Conservation (phyloP, 192 early-diverging fungal genomes). For the Entomortierella chlamydospora region DNA sequence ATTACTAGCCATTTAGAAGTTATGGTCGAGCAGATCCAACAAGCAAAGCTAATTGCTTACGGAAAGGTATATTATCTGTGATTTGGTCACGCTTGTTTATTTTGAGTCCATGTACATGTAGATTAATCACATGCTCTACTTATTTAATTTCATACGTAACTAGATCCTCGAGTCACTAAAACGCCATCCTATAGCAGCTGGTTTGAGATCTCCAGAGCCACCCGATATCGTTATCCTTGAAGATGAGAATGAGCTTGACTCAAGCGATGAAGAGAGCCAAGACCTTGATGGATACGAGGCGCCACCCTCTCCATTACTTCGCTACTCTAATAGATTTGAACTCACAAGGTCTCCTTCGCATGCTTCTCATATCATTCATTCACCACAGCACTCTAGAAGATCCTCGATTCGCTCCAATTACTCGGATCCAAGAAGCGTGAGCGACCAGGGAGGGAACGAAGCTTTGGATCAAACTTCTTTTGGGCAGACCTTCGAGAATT, state of each 20-base stretch:
- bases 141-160: no score
- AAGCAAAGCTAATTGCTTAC: slow-evolving; percentile 31
- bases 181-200: slow-evolving; percentile 14
- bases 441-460: not conserved
- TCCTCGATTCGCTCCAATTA: not conserved
- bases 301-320: slow-evolving; percentile 23
- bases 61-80: slow-evolving; percentile 15
- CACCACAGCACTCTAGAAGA: not conserved
- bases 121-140: no score
- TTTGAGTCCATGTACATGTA: no score
- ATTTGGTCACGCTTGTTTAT: not conserved
- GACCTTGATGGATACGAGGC: slow-evolving; percentile 1
- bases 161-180: slow-evolving; percentile 28
- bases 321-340: slow-evolving; percentile 13
- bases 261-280: not conserved
- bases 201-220: not conserved
- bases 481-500: not conserved
- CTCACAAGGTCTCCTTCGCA: no score
- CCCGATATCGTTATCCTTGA: not conserved
- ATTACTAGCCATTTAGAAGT: slow-evolving; percentile 29
- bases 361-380: not conserved
- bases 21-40: slow-evolving; percentile 23
- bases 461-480: no score
- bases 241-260: not conserved
- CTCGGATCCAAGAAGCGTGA: not conserved